phyloP scores from a whole-genome alignment of 148 eudicot species.

The Amaranthus cruentus region DNA sequence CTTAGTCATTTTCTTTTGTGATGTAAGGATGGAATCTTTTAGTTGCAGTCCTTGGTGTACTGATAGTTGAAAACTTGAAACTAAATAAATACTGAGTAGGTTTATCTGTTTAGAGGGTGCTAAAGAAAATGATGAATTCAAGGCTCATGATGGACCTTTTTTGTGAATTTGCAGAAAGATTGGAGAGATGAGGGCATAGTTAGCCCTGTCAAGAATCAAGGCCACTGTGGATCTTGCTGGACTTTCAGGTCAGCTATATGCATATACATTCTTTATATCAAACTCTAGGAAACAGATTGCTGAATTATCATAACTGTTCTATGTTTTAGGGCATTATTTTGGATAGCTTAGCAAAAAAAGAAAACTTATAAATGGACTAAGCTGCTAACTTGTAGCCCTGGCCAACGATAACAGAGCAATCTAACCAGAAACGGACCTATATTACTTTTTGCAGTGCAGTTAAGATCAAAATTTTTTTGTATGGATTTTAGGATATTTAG shows the following conservation, averaged over 20 bases:
- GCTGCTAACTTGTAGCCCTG: too few relatives aligned
- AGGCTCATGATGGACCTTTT: constrained; percentile 14
- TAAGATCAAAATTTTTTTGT: too few relatives aligned
- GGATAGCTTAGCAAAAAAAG: too few relatives aligned
- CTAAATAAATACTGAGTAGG: background rate
- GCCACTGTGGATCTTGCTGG: constrained; percentile 97
- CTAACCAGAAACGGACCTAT: too few relatives aligned
- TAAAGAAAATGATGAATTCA: background rate
- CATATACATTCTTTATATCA: background rate
- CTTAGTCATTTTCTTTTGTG: background rate
- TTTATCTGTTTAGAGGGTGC: background rate
- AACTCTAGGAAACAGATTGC: too few relatives aligned
- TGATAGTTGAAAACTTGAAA: background rate
- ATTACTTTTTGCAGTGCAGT: too few relatives aligned
- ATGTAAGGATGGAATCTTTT: background rate
- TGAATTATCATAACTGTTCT: too few relatives aligned
- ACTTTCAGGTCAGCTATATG: constrained; percentile 69
- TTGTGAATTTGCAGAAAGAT: constrained; percentile 62
- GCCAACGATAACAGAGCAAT: too few relatives aligned
- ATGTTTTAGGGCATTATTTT: too few relatives aligned
- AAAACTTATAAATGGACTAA: too few relatives aligned
- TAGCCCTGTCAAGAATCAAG: constrained; percentile 91
- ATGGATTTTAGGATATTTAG: background rate
- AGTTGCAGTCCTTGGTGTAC: background rate
- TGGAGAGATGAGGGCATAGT: constrained; percentile 90